These are phyloP conservation scores for Aegilops speltoides DNA, from an alignment of 176 grass and related monocot species.

Conservation along the genomic window DNA sequence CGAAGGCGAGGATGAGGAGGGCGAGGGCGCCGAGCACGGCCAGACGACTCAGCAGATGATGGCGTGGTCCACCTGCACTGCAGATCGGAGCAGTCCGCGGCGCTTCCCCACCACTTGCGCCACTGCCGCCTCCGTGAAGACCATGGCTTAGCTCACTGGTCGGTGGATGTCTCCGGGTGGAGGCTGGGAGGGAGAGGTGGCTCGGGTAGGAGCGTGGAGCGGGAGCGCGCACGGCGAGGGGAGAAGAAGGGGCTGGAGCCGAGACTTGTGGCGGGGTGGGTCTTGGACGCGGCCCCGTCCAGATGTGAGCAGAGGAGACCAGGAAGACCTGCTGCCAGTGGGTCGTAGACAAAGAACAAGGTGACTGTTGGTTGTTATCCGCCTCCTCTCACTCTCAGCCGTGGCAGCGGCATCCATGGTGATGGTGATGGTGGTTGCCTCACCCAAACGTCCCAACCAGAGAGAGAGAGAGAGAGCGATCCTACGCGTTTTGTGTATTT, in stretches of 20 bases:
- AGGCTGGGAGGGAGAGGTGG: too few species aligned
- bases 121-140: background rate
- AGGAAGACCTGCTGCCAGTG: background rate
- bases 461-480: too few species aligned
- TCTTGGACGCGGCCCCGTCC: too few species aligned
- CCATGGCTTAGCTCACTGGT: background rate
- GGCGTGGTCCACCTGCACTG: background rate
- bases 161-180: background rate
- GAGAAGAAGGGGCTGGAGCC: background rate
- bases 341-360: background rate
- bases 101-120: background rate
- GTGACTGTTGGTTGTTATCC: background rate
- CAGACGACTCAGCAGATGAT: slow-evolving; percentile 14
- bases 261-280: background rate
- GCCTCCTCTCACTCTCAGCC: background rate
- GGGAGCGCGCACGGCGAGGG: background rate
- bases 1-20: slow-evolving; percentile 49
- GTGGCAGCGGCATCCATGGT: background rate
- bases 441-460: too few species aligned
- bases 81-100: background rate
- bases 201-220: too few species aligned
- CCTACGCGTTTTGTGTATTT: background rate
- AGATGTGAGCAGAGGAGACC: background rate
- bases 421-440: too few species aligned
- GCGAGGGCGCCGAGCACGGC: background rate